These are phyloP conservation scores for Pleurotus citrinopileatus DNA, from an alignment of 768 basidiomycete genomes.

Conservation along the genomic window DNA sequence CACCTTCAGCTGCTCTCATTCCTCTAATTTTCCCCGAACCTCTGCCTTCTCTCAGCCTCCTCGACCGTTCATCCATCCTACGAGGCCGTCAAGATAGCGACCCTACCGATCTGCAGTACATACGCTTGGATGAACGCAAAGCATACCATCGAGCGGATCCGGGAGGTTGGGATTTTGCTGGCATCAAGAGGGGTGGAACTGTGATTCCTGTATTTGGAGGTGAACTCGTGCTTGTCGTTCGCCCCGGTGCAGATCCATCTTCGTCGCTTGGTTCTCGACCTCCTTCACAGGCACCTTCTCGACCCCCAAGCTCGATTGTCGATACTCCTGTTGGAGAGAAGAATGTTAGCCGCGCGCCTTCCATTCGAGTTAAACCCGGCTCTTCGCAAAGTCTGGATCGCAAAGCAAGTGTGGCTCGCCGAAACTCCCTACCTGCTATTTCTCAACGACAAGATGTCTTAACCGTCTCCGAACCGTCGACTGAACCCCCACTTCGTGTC, in stretches of 20 bases:
- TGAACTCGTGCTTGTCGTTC: conserved; percentile 70
- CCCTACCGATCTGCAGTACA: conserved; percentile 42
- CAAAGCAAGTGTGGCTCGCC: conserved; percentile 71
- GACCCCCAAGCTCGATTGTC: conserved; percentile 65
- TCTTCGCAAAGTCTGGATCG: conserved; percentile 68
- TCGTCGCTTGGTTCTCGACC: conserved; percentile 48
- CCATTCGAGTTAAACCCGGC: conserved; percentile 75
- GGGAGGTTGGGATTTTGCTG: conserved; percentile 30
- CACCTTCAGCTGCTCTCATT: conserved; percentile 34
- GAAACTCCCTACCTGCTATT: conserved; percentile 78
- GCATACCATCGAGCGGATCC: conserved; percentile 27
- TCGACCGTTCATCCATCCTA: conserved; percentile 64
- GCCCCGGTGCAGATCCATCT: conserved; percentile 44
- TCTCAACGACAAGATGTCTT: conserved; percentile 60
- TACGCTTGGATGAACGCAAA: conserved; percentile 34
- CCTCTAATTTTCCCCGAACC: conserved; percentile 79
- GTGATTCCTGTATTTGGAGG: conserved; percentile 74
- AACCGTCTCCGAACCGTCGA: conserved; percentile 53
- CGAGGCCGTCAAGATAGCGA: conserved; percentile 73
- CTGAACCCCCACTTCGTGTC: conserved; percentile 72
- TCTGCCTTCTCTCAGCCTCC: conserved; percentile 60
- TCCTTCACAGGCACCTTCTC: conserved; percentile 59
- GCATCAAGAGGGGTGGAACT: conserved; percentile 44
- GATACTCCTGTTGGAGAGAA: conserved; percentile 40
- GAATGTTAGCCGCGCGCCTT: conserved; percentile 56